These are phyloP conservation scores for Amanita pseudoporphyria DNA, from an alignment of 768 basidiomycete species.

Conservation along the genomic window DNA sequence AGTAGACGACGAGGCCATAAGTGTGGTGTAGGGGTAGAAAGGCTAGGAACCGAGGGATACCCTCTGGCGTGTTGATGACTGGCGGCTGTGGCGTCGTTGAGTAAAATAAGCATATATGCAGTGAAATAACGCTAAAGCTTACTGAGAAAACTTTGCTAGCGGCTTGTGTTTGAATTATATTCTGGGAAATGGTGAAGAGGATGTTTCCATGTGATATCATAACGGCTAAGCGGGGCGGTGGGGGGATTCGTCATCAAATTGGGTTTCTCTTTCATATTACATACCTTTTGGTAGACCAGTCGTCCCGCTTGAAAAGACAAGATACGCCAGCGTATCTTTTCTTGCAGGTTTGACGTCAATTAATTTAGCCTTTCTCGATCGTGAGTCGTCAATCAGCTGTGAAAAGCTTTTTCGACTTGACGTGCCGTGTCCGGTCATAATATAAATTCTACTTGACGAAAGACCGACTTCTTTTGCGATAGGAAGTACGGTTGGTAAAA, in stretches of 20 bases:
- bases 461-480: constrained; percentile 26
- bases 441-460: constrained; percentile 34
- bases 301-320: constrained; percentile 73
- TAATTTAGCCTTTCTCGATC: constrained; percentile 25
- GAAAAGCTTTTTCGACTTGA: constrained; percentile 32
- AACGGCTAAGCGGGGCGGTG: constrained; percentile 33
- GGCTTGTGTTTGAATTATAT: constrained; percentile 20
- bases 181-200: constrained; percentile 33
- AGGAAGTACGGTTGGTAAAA: constrained; percentile 20
- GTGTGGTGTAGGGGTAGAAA: constrained; percentile 63
- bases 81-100: constrained; percentile 22
- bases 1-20: constrained; percentile 47
- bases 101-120: not conserved
- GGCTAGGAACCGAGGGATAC: constrained; percentile 38
- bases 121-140: constrained; percentile 7
- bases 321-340: constrained; percentile 52
- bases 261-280: not conserved
- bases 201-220: constrained; percentile 68
- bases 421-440: constrained; percentile 33
- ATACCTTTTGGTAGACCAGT: constrained; percentile 59
- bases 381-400: constrained; percentile 32
- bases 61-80: constrained; percentile 29
- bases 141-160: constrained; percentile 28
- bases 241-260: not conserved
- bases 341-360: constrained; percentile 34